phyloP scores from a whole-genome alignment of 805 yeast species.

The Pichia insulana region DNA sequence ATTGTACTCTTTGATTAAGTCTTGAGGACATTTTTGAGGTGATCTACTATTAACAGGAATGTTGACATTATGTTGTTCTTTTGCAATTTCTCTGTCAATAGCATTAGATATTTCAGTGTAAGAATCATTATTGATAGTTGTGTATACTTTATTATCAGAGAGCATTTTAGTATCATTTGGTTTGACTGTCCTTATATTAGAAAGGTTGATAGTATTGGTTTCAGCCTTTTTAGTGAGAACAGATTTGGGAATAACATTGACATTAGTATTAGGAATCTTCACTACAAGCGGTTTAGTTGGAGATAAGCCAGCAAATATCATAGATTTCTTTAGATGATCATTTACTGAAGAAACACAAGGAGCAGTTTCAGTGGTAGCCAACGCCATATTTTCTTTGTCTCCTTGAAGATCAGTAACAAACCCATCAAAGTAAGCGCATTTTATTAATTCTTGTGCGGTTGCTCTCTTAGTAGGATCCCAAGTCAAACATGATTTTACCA shows the following conservation, averaged over 20 bases:
- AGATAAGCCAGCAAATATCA: slow-evolving; percentile 7
- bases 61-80: background rate
- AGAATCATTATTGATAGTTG: background rate
- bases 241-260: background rate
- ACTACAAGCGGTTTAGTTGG: background rate
- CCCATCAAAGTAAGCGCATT: slow-evolving; percentile 46
- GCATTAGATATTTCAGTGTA: background rate
- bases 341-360: background rate
- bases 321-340: slow-evolving; percentile 1
- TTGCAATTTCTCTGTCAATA: background rate
- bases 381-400: slow-evolving; percentile 4
- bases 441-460: slow-evolving; percentile 38
- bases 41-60: too few species aligned
- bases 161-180: too few species aligned
- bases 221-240: too few species aligned
- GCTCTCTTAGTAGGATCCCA: slow-evolving; percentile 77
- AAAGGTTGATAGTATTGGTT: background rate
- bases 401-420: slow-evolving; percentile 24
- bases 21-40: too few species aligned
- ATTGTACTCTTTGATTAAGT: too few species aligned
- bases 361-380: too few species aligned
- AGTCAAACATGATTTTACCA: slow-evolving; percentile 42
- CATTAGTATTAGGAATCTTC: background rate
- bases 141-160: background rate
- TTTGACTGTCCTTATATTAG: too few species aligned